These are phyloP conservation scores for Rhynchospora tenuis DNA, from an alignment of 176 grass and related monocot genomes.

Conservation along the genomic window DNA sequence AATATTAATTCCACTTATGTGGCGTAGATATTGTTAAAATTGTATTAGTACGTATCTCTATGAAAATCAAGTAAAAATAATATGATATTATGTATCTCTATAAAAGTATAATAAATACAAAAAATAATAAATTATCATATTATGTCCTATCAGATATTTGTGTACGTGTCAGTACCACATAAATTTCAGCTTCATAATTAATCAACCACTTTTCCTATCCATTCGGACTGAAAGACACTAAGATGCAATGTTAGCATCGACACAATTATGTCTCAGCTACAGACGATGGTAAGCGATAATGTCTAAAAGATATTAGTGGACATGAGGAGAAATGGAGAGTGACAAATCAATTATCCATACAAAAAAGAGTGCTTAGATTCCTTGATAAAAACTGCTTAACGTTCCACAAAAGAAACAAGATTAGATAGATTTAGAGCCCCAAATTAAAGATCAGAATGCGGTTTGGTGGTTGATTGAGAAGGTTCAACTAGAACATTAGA, in stretches of 20 bases:
- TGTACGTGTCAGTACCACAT: not conserved
- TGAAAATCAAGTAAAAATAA: too few species aligned
- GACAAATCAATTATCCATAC: not conserved
- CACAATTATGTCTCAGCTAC: not conserved
- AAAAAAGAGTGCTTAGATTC: not conserved
- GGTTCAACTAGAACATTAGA: constrained; percentile 19
- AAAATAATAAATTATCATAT: too few species aligned
- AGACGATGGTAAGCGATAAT: too few species aligned
- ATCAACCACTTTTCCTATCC: not conserved
- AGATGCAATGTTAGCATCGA: not conserved
- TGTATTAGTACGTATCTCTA: too few species aligned
- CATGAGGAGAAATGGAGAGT: not conserved
- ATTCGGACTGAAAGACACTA: not conserved
- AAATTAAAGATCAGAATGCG: constrained; percentile 20
- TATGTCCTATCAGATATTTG: too few species aligned
- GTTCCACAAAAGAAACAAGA: constrained; percentile 9
- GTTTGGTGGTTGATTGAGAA: constrained; percentile 28
- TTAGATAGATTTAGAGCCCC: constrained; percentile 1
- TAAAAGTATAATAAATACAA: too few species aligned
- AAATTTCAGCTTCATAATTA: not conserved
- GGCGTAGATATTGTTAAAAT: too few species aligned
- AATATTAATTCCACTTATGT: too few species aligned
- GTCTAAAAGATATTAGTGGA: too few species aligned
- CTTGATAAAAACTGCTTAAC: constrained; percentile 8
- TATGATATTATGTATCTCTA: too few species aligned